A percentile compares a stretch with the other conserved stretches of the same genome.
phyloP scores from a whole-genome alignment of 1,284 basidiomycete species.

The Cystobasidium pallidum region DNA sequence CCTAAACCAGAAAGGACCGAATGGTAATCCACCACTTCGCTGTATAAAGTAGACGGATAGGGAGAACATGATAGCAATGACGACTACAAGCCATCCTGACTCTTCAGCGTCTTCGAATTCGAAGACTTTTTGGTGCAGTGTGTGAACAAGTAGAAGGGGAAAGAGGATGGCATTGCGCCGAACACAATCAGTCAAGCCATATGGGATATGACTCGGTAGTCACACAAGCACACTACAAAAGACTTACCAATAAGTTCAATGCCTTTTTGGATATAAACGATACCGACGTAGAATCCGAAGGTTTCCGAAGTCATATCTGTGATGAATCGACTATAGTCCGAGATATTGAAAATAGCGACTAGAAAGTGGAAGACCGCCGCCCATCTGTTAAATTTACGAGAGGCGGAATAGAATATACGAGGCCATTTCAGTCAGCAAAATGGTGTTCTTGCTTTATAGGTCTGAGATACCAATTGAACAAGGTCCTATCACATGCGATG shows the following conservation, averaged over 20 bases:
- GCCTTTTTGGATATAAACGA: slow-evolving; percentile 59
- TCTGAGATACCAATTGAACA: too few species aligned
- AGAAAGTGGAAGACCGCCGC: slow-evolving; percentile 89
- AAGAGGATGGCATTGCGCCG: too few species aligned
- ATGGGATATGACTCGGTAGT: neutral
- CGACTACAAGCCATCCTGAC: slow-evolving; percentile 59
- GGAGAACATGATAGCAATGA: slow-evolving; percentile 59
- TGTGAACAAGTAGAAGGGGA: neutral
- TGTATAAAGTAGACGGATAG: slow-evolving; percentile 57
- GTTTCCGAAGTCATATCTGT: slow-evolving; percentile 90
- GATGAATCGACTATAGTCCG: slow-evolving; percentile 66
- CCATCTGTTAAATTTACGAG: slow-evolving; percentile 64
- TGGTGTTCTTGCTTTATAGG: too few species aligned
- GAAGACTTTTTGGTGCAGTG: too few species aligned
- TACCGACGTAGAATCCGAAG: slow-evolving; percentile 69
- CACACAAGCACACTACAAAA: neutral
- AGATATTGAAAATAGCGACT: slow-evolving; percentile 74
- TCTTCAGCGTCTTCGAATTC: slow-evolving; percentile 52
- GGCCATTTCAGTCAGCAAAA: too few species aligned
- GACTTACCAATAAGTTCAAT: slow-evolving; percentile 56
- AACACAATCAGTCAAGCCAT: too few species aligned
- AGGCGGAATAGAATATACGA: too few species aligned
- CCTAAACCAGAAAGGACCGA: slow-evolving; percentile 56
- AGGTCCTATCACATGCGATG: neutral
- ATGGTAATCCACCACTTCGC: slow-evolving; percentile 47